Conservation (phyloP, 768 basidiomycete species). For the Trametes meyenii region DNA sequence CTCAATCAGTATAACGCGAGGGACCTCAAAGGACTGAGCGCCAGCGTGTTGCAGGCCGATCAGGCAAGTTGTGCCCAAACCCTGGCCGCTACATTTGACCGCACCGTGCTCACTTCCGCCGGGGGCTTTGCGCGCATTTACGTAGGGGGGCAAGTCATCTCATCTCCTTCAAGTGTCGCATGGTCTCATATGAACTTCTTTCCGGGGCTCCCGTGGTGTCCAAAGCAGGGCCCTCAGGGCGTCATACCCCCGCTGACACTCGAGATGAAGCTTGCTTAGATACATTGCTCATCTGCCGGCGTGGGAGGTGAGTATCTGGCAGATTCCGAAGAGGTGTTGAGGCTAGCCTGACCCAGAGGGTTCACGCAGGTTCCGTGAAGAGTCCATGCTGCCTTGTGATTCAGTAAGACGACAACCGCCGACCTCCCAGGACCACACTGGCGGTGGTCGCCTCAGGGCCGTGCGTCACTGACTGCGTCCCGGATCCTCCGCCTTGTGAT, state of each 20-base stretch:
- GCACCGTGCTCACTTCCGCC: neutral
- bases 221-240: too few relatives aligned
- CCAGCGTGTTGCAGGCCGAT: neutral
- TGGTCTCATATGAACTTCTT: neutral
- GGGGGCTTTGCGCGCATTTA: neutral
- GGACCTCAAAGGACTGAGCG: too few relatives aligned
- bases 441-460: too few relatives aligned
- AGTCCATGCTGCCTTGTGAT: constrained; percentile 6
- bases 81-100: neutral
- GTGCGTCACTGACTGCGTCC: neutral
- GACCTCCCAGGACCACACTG: neutral
- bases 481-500: constrained; percentile 9
- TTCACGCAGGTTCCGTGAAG: neutral
- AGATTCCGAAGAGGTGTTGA: neutral
- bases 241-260: too few relatives aligned
- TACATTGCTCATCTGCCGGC: neutral
- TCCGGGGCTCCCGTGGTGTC: too few relatives aligned
- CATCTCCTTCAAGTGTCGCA: neutral
- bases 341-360: constrained; percentile 1
- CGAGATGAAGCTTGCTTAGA: neutral
- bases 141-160: neutral
- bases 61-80: neutral
- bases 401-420: neutral
- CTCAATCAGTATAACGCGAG: too few relatives aligned
- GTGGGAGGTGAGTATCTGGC: neutral